Evolutionary conservation across 106 monocot genomes (phyloP), one percentile per base, ranked within the genome.

Genomic region (Dendrobium officinale): DNA sequence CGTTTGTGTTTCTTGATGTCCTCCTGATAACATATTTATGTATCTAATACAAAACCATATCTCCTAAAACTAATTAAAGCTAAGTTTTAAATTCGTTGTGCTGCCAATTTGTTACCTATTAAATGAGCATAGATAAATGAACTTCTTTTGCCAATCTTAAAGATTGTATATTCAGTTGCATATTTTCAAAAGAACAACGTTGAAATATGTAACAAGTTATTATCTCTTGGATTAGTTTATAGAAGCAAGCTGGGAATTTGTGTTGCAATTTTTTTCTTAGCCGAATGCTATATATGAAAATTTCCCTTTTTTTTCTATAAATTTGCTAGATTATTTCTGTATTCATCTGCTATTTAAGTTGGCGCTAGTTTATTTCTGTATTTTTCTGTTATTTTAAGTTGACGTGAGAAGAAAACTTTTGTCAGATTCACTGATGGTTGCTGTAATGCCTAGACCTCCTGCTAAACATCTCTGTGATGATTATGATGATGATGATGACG

Each of bases 361-460:
- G 37, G 37, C 37, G 37, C 37, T 31, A 33, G 33, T 33, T 33
- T 33, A 33, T 33, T 81, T 49, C 16, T 56, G 31, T 26, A 75
- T 70, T 54, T 9, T 74, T 73, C 2, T 26, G 76, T 54, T 80
- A 48, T 48, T 72, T 37, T 79, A 31, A 49, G 6, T 42, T 82
- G 2, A 47, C 47, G 3, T 40, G n/a, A 9, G 11, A 73, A 72
- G 45, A 51, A 19, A 20, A n/a, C 16, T 73, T 49, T 79, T 16
- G 11, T 2, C 85, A 99, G 98, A 99, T 84, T 87, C 89, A 78
- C 78, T 99, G 11, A 82, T 91, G 29, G 91, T 87, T 82, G 98
- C 92, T 67, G 98, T 99, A 45, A 72, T 91, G 66, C 98, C 98
- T 41, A 91, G 89, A 72, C 86, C 88, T 77, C 98, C 98, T 85